These are phyloP conservation scores for Manihot esculenta DNA, from an alignment of 441 rosid species.

Conservation along the genomic window DNA sequence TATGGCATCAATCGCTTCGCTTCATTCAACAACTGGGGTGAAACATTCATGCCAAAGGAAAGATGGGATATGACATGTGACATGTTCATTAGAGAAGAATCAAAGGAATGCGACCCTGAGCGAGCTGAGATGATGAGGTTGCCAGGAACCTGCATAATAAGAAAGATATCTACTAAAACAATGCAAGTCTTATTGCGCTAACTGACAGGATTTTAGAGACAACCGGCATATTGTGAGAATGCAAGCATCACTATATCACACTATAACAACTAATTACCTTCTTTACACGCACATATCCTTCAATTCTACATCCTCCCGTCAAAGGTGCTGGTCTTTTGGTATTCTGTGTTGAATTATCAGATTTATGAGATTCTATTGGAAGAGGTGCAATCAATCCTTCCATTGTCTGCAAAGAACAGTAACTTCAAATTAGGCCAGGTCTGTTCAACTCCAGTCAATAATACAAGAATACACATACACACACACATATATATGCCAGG, in stretches of 20 bases:
- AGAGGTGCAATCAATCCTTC: conserved; percentile 68
- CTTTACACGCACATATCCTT: conserved; percentile 95
- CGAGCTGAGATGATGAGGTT: conserved; percentile 84
- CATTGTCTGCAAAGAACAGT: conserved; percentile 61
- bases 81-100: conserved; percentile 89
- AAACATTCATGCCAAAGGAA: conserved; percentile 74
- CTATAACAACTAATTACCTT: conserved; percentile 50
- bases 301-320: conserved; percentile 96
- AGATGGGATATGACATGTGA: conserved; percentile 87
- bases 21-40: conserved; percentile 58
- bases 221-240: not conserved
- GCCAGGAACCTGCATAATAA: conserved; percentile 82
- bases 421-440: conserved; percentile 22
- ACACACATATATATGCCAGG: not conserved
- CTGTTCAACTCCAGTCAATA: not conserved
- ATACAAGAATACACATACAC: not conserved
- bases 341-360: conserved; percentile 35
- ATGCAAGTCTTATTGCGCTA: not conserved
- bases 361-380: conserved; percentile 54
- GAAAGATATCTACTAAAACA: conserved; percentile 4
- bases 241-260: not conserved
- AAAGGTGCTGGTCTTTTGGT: conserved; percentile 83
- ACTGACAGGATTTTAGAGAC: not conserved
- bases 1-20: conserved; percentile 69
- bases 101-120: conserved; percentile 92